Conservation (phyloP, 148 eudicot genomes). For the Suaeda aralocaspica region DNA sequence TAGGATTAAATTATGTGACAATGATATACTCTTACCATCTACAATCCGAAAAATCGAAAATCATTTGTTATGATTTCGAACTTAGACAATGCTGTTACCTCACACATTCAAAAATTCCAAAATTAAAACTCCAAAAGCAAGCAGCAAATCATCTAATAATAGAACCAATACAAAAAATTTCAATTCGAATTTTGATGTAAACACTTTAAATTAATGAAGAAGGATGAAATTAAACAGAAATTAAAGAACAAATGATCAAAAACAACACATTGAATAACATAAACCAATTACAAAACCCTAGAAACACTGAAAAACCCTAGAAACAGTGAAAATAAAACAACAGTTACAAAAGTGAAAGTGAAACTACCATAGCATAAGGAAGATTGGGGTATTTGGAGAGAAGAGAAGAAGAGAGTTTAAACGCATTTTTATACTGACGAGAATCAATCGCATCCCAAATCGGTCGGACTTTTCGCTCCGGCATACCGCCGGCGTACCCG, state of each 20-base stretch:
- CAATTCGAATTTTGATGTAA: no score
- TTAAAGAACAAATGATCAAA: neutral
- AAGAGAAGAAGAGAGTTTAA: constrained; percentile 58
- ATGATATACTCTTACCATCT: no score
- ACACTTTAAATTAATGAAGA: no score
- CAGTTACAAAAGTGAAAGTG: neutral
- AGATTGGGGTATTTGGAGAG: constrained; percentile 64
- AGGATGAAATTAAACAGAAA: neutral
- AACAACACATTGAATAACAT: neutral
- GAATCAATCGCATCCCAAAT: constrained; percentile 96
- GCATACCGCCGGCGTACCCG: constrained; percentile 85
- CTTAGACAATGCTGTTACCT: no score
- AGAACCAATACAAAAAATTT: neutral
- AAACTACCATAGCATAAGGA: constrained; percentile 68
- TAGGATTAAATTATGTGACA: neutral
- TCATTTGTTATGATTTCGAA: no score
- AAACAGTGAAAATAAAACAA: neutral
- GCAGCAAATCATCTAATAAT: neutral
- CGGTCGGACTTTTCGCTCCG: constrained; percentile 87
- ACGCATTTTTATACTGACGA: constrained; percentile 85
- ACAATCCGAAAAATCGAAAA: no score
- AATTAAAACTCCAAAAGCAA: neutral
- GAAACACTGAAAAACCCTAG: neutral
- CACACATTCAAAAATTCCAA: no score
- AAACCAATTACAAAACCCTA: neutral